phyloP scores from a whole-genome alignment of 176 grass and related monocot genomes.

The barley (Hordeum vulgare) region MorexV3_pseudomolecules_assembly NC_058518.1:374892149-374892648 shows the following conservation, averaged over 20 bases:
- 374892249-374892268: neutral
- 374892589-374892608: constrained; percentile 38
- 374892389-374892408: constrained; percentile 96
- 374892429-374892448: constrained; percentile 53
- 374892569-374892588: neutral
- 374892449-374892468: neutral
- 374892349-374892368: constrained; percentile 92
- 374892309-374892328: neutral
- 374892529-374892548: neutral
- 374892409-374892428: constrained; percentile 92
- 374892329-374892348: constrained; percentile 31
- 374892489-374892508: neutral
- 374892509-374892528: neutral
- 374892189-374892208: constrained; percentile 82
- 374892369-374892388: constrained; percentile 95
- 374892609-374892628: constrained; percentile 85
- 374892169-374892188: constrained; percentile 87
- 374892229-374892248: neutral
- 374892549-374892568: neutral
- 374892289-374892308: neutral
- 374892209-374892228: constrained; percentile 80
- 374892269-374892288: neutral
- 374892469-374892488: neutral
- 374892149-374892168: constrained; percentile 95
- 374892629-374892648: constrained; percentile 96